Evolutionary conservation across 2,329 filamentous ascomycete species (phyloP).

Genomic region (Cercospora sp.): DNA sequence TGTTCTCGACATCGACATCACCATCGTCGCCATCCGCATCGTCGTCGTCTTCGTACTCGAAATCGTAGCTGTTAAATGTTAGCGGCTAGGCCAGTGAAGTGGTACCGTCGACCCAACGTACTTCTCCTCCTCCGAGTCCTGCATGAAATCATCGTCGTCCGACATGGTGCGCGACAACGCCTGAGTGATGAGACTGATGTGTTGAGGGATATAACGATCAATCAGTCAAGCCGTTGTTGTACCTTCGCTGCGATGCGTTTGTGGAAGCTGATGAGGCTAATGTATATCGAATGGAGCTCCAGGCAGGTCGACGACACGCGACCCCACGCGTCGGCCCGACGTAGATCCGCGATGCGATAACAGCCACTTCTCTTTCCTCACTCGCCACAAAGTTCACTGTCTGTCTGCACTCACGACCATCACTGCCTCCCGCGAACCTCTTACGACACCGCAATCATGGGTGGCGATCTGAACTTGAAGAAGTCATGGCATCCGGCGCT

Average conservation of each 20-base stretch:
- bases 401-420: not conserved
- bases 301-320: constrained; percentile 4
- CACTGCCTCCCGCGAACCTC: not conserved
- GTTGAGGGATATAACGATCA: not conserved
- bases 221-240: not conserved
- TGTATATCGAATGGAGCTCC: not conserved
- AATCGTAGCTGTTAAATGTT: constrained; percentile 68
- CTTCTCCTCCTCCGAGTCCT: constrained; percentile 85
- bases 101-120: constrained; percentile 46
- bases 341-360: not conserved
- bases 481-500: constrained; percentile 88
- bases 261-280: not conserved
- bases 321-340: not conserved
- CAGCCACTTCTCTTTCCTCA: not conserved
- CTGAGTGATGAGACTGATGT: not conserved
- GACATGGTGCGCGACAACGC: constrained; percentile 59
- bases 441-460: constrained; percentile 62
- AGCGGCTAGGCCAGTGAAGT: not conserved
- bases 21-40: constrained; percentile 84
- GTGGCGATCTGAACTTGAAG: constrained; percentile 93
- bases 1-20: constrained; percentile 96
- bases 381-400: constrained; percentile 5
- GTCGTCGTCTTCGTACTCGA: constrained; percentile 94
- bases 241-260: constrained; percentile 7
- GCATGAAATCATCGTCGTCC: constrained; percentile 89